Conservation (phyloP, 1,284 basidiomycete genomes). For the Laetiporus sulphureus region DNA sequence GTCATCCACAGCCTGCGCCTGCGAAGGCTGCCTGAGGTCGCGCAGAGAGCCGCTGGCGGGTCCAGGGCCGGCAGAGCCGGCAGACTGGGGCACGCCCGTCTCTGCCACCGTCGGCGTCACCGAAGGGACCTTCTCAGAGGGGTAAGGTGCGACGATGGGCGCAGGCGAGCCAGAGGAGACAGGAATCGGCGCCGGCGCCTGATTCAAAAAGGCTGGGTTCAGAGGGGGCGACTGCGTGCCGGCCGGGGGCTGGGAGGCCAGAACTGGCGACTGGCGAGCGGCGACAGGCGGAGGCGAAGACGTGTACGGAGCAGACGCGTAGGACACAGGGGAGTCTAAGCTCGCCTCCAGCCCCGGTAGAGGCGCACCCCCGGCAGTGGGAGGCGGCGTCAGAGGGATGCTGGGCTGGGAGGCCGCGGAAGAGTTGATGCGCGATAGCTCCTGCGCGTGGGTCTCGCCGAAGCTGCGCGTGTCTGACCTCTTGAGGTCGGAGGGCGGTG, state of each 20-base stretch:
- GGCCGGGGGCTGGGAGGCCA: constrained; percentile 17
- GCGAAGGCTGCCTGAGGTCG: constrained; percentile 38
- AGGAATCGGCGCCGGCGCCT: constrained; percentile 48
- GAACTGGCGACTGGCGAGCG: constrained; percentile 6
- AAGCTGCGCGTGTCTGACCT: constrained; percentile 73
- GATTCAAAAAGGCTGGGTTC: constrained; percentile 48
- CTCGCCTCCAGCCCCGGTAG: constrained; percentile 13
- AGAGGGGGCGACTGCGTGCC: constrained; percentile 34
- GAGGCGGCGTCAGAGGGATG: constrained; percentile 37
- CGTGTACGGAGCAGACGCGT: constrained; percentile 2
- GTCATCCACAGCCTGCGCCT: constrained; percentile 21
- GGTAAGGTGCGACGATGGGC: constrained; percentile 21
- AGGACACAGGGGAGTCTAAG: constrained; percentile 4
- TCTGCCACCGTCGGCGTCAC: constrained; percentile 55
- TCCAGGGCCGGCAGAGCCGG: constrained; percentile 52
- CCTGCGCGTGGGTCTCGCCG: constrained; percentile 71
- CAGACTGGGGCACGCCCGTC: constrained; percentile 52
- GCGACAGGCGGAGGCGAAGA: constrained; percentile 9
- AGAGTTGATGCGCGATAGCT: constrained; percentile 52
- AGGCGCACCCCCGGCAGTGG: constrained; percentile 9
- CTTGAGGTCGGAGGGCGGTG: constrained; percentile 42
- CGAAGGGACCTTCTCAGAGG: constrained; percentile 27
- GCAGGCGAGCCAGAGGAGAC: constrained; percentile 20
- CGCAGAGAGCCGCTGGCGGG: constrained; percentile 57
- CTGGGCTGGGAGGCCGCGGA: constrained; percentile 27